Evolutionary conservation across 768 basidiomycete species (phyloP), one percentile per base, ranked within the genome.

Genomic region (Auricularia heimuer): DNA sequence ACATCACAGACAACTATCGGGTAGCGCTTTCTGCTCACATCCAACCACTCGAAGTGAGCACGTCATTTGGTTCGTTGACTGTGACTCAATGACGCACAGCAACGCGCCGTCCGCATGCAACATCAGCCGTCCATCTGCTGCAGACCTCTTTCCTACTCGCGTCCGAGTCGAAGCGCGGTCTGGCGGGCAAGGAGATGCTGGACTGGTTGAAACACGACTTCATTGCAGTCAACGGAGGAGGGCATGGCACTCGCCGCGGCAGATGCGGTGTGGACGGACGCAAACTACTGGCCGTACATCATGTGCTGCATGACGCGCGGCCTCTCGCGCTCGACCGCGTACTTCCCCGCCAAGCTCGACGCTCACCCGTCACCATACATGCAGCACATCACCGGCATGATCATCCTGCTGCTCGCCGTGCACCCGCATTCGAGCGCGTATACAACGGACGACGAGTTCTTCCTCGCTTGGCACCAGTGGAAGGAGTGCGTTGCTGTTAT

Each of bases 151-250:
- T 91, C 74, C 76, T 95, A 10, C 89, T 95, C 0, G 86, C 87
- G 68, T 84, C 86, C 29, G 93, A 90, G 1, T 82, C 85, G 65
- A 90, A 93, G 66, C 84, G 89, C 67, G 91, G 87, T 1, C 87
- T 94, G 1, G 85, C 96, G 6, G 94, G 91, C 2, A 95, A 98
- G 67, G 95, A 98, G 64, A 79, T 99, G 0, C 85, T 97, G 80
- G 92, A 98, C 71, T 98, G 96, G 96, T 79, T 97, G 11, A 99
- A 98, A 70, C 86, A 81, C n/a, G 88, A 92, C 71, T 95, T 92
- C 75, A 89, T 94, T 60, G 89, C 93, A 93, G 29, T 88, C 88
- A 0, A 85, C 85, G 0, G 90, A 94, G 73, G 92, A 95, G 73
- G 92, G 91, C 18, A 86, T 88, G 68, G 83, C 88, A 63, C 77